Conservation (phyloP, 192 early-diverging fungal genomes). For the Rhizoclosmatium globosum region DNA sequence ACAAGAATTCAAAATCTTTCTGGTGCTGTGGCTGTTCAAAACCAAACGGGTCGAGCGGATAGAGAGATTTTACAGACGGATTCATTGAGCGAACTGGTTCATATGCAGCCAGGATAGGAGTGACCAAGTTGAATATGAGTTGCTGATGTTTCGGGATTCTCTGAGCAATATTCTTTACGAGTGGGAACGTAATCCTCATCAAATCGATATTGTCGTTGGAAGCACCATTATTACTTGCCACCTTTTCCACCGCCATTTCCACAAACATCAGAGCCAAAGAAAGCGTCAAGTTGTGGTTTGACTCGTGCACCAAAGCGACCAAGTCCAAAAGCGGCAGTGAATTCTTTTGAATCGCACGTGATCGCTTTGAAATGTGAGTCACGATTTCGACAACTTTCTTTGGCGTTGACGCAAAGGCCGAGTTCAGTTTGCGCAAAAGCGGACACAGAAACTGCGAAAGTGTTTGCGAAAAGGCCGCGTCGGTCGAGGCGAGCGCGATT, state of each 20-base stretch:
- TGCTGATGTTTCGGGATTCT: conserved; percentile 68
- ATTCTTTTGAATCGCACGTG: conserved; percentile 75
- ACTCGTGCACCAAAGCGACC: conserved; percentile 41
- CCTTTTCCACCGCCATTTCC: conserved; percentile 70
- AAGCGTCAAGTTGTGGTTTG: conserved; percentile 61
- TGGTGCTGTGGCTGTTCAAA: conserved; percentile 59
- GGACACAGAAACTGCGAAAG: conserved; percentile 72
- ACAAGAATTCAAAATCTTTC: conserved; percentile 60
- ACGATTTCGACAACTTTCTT: conserved; percentile 77
- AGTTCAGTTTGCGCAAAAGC: conserved; percentile 71
- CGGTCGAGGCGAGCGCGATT: conserved; percentile 75
- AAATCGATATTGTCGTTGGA: no score
- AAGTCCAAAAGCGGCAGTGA: conserved; percentile 67
- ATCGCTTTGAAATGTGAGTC: conserved; percentile 85
- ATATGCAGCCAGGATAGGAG: conserved; percentile 43
- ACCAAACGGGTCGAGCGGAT: conserved; percentile 59
- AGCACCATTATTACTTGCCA: neutral
- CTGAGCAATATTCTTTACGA: conserved; percentile 46
- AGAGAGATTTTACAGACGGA: conserved; percentile 15
- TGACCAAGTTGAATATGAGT: conserved; percentile 31
- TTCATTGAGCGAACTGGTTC: neutral
- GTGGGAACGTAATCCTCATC: neutral
- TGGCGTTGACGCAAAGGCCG: conserved; percentile 53
- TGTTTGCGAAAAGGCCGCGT: conserved; percentile 71
- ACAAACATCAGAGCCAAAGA: conserved; percentile 88